Percentiles rank a stretch among this genome's conserved stretches.
Evolutionary conservation across 2,329 filamentous ascomycete species (phyloP).

Genomic region (Cryphonectria radicalis): DNA sequence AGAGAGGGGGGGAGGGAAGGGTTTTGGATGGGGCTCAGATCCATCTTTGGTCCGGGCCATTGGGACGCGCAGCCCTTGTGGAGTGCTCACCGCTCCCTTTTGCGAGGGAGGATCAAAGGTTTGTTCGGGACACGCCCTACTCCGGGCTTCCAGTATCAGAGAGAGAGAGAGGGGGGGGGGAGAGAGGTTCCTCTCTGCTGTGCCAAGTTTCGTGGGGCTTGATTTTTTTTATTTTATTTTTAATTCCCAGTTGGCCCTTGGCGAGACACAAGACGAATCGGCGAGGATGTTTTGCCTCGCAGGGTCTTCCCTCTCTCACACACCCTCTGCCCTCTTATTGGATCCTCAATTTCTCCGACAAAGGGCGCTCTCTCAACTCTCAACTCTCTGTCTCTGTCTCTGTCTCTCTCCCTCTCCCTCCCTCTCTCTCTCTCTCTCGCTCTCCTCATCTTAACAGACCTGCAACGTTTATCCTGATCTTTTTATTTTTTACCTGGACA

Average conservation of each 20-base stretch:
- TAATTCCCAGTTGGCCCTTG: background rate
- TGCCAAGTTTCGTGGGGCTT: slow-evolving; percentile 6
- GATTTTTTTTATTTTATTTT: background rate
- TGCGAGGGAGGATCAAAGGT: background rate
- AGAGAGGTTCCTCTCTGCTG: no score
- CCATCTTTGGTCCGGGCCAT: slow-evolving; percentile 6
- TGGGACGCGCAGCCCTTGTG: slow-evolving; percentile 14
- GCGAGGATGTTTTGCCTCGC: background rate
- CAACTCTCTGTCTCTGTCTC: no score
- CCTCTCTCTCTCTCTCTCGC: no score
- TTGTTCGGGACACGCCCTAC: background rate
- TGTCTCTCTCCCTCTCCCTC: no score
- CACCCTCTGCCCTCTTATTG: background rate
- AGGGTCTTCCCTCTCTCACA: background rate
- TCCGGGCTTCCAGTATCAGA: background rate
- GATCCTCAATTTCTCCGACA: background rate
- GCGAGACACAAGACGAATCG: background rate
- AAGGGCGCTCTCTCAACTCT: background rate
- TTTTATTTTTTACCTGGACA: background rate
- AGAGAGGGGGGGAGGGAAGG: background rate
- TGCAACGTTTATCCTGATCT: background rate
- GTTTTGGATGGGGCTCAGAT: background rate
- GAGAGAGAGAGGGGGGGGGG: no score
- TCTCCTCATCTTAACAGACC: background rate
- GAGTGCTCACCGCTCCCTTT: slow-evolving; percentile 10